A percentile compares a stretch with the other conserved stretches of the same genome.
phyloP scores from a whole-genome alignment of 306 rosid genomes.

The Comarum palustre region DNA sequence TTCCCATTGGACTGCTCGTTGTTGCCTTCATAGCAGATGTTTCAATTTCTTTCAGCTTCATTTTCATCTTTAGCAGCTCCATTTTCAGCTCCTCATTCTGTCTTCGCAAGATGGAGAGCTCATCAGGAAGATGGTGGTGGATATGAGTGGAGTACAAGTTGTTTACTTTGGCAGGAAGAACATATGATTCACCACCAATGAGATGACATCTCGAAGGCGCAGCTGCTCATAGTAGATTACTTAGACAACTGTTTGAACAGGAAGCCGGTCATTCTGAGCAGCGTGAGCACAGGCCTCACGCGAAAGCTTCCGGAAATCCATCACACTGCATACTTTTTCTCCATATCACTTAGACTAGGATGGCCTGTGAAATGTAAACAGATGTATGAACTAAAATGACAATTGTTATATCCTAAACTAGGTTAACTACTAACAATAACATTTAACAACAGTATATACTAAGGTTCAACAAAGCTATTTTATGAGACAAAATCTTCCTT shows the following conservation, averaged over 20 bases:
- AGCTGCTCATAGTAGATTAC: conserved; percentile 91
- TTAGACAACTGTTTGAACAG: conserved; percentile 93
- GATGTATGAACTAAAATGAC: no score
- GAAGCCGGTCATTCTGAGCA: conserved; percentile 90
- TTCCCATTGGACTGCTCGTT: conserved; percentile 46
- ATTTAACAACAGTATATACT: not conserved
- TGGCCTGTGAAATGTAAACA: conserved; percentile 56
- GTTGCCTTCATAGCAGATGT: conserved; percentile 33
- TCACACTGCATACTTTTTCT: conserved; percentile 82
- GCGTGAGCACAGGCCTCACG: conserved; percentile 96
- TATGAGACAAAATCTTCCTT: not conserved
- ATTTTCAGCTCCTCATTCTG: conserved; percentile 69
- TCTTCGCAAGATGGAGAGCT: conserved; percentile 53
- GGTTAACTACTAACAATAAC: not conserved
- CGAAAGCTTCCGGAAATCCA: conserved; percentile 92
- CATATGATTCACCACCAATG: conserved; percentile 43
- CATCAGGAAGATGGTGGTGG: conserved; percentile 45
- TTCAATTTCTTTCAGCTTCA: conserved; percentile 68
- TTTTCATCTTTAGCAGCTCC: conserved; percentile 74
- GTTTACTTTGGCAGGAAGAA: conserved; percentile 39
- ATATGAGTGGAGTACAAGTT: conserved; percentile 45
- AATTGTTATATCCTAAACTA: not conserved
- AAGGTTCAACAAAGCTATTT: conserved; percentile 3
- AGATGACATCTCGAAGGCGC: conserved; percentile 72
- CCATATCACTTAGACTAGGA: conserved; percentile 80